phyloP scores from a whole-genome alignment of 352 stramenopile genomes.

The Blastocystis sp. region DNA sequence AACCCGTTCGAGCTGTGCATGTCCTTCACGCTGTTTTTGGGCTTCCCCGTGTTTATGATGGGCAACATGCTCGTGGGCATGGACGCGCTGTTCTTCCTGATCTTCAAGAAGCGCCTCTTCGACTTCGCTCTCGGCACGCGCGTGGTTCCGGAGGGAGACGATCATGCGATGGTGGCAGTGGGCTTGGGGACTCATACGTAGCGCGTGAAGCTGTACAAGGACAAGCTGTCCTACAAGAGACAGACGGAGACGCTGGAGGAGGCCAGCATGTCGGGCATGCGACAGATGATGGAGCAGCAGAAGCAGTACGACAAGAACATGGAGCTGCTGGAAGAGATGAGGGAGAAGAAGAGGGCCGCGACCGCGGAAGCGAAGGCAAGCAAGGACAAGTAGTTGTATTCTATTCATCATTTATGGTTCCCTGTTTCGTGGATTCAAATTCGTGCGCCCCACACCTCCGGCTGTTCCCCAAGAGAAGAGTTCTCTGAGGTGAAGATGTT shows the following conservation, averaged over 20 bases:
- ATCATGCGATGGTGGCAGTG: constrained; percentile 11
- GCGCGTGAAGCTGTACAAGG: constrained; percentile 55
- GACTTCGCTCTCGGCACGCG: constrained; percentile 40
- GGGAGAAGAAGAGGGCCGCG: constrained; percentile 31
- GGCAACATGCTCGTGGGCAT: not conserved
- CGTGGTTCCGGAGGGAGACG: not conserved
- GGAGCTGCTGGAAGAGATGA: constrained; percentile 22
- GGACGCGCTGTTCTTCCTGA: not conserved
- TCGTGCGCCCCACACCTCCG: too few relatives aligned
- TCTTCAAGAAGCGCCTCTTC: constrained; percentile 42
- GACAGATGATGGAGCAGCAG: constrained; percentile 58
- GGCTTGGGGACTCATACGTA: not conserved
- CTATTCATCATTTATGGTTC: too few relatives aligned
- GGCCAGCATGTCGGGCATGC: constrained; percentile 45
- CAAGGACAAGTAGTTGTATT: too few relatives aligned
- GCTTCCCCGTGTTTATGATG: constrained; percentile 8
- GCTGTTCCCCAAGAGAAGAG: too few relatives aligned
- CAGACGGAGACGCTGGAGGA: constrained; percentile 53
- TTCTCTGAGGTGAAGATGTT: too few relatives aligned
- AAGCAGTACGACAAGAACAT: constrained; percentile 30
- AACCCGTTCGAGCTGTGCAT: constrained; percentile 40
- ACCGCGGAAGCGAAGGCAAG: too few relatives aligned
- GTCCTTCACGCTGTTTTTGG: constrained; percentile 9
- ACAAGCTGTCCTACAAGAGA: constrained; percentile 53
- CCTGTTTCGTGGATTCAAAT: too few relatives aligned